These are phyloP conservation scores for Bodo saltans DNA, from an alignment of 78 protist genomes.

Conservation along the genomic window DNA sequence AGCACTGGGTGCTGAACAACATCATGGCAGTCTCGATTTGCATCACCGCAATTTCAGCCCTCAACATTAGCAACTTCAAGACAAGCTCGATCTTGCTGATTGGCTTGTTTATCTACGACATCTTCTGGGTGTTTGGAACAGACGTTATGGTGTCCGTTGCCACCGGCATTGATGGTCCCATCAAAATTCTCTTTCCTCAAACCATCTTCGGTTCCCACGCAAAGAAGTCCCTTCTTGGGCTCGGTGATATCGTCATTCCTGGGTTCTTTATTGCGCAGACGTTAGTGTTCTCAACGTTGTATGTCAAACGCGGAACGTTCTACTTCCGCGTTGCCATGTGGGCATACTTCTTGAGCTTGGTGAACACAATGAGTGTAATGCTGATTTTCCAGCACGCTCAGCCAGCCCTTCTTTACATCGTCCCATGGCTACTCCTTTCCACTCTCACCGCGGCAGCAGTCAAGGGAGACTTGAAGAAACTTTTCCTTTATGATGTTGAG, in stretches of 20 bases:
- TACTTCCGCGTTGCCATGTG: constrained; percentile 56
- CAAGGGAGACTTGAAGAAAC: constrained; percentile 18
- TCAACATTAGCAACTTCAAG: constrained; percentile 35
- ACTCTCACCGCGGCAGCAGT: neutral
- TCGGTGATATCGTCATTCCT: constrained; percentile 94
- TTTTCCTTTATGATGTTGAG: constrained; percentile 21
- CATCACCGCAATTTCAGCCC: constrained; percentile 43
- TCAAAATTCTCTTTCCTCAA: constrained; percentile 80
- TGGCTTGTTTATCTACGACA: constrained; percentile 78
- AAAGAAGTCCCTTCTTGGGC: constrained; percentile 81
- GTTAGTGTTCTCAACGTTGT: constrained; percentile 47
- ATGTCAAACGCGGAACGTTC: too few relatives aligned
- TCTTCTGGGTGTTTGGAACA: constrained; percentile 92
- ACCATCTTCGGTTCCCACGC: neutral
- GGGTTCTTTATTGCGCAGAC: constrained; percentile 76
- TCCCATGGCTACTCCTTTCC: constrained; percentile 47
- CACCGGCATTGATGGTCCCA: constrained; percentile 82
- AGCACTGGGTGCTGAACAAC: constrained; percentile 82
- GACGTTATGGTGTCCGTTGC: constrained; percentile 92
- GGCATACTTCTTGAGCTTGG: constrained; percentile 67
- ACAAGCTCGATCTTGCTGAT: constrained; percentile 55
- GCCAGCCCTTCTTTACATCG: constrained; percentile 87
- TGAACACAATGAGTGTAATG: constrained; percentile 76
- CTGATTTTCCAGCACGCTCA: constrained; percentile 80
- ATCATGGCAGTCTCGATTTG: constrained; percentile 68